These are phyloP conservation scores for Kodamaea restingae DNA, from an alignment of 805 yeast genomes.

Conservation along the genomic window DNA sequence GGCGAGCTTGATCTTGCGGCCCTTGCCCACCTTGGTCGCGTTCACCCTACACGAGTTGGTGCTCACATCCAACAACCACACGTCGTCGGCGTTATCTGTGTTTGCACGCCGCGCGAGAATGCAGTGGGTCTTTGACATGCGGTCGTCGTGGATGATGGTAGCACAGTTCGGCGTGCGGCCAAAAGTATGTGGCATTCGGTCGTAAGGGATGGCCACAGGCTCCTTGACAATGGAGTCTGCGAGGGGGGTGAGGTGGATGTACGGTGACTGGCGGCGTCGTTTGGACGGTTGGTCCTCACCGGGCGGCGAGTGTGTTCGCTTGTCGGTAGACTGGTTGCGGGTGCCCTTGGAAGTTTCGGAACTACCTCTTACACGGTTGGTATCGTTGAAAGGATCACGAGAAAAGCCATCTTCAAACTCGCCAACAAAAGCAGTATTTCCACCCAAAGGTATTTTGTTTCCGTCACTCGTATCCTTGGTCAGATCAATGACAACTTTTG, in stretches of 20 bases:
- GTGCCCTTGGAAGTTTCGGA: too few relatives aligned
- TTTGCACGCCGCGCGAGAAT: conserved; percentile 43
- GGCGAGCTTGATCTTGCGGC: conserved; percentile 55
- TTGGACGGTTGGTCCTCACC: conserved; percentile 3
- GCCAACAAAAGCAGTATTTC: too few relatives aligned
- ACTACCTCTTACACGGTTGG: too few relatives aligned
- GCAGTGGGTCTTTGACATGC: conserved; percentile 86
- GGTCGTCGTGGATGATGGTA: conserved; percentile 58
- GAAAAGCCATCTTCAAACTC: too few relatives aligned
- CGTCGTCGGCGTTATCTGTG: conserved; percentile 59
- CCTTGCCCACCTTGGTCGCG: conserved; percentile 53
- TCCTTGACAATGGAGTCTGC: conserved; percentile 40
- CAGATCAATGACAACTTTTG: too few relatives aligned
- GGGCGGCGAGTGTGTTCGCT: conserved; percentile 3
- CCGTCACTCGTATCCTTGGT: too few relatives aligned
- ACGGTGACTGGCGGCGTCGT: conserved; percentile 37
- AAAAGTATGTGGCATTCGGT: conserved; percentile 60
- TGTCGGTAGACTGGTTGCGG: too few relatives aligned
- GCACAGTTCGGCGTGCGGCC: conserved; percentile 71
- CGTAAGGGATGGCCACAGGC: conserved; percentile 61
- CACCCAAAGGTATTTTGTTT: too few relatives aligned
- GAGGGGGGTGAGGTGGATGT: conserved; percentile 39
- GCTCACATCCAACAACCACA: conserved; percentile 78
- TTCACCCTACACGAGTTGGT: conserved; percentile 78
- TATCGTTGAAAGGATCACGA: too few relatives aligned